A percentile compares a stretch with the other conserved stretches of the same genome.
phyloP scores from a whole-genome alignment of 129 eudicot genomes.

The Saussurea involucrata region DNA sequence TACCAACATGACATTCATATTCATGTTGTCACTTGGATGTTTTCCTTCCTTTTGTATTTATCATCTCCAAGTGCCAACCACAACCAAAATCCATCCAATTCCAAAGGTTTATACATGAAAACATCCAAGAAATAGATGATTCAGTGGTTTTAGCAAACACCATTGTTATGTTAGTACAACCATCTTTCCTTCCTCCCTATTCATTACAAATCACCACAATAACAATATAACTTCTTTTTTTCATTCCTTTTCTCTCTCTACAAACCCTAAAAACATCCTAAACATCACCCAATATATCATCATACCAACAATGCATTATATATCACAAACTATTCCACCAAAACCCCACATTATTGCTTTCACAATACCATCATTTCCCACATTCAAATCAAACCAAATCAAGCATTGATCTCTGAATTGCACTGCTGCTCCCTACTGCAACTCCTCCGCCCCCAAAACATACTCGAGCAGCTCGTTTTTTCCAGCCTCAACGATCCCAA shows the following conservation, averaged over 20 bases:
- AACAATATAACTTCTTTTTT: background rate
- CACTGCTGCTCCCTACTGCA: constrained; percentile 93
- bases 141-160: background rate
- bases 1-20: too few species aligned
- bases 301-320: background rate
- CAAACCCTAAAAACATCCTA: background rate
- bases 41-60: too few species aligned
- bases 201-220: background rate
- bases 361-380: constrained; percentile 30
- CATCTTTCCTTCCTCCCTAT: background rate
- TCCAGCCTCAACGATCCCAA: constrained; percentile 47
- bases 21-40: too few species aligned
- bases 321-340: background rate
- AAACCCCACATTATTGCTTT: constrained; percentile 25
- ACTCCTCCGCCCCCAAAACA: constrained; percentile 95
- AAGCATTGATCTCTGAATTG: constrained; percentile 84
- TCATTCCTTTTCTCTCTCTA: background rate
- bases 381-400: constrained; percentile 8
- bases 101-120: background rate
- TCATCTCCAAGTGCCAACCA: background rate
- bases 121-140: background rate
- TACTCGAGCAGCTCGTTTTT: constrained; percentile 65
- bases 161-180: background rate
- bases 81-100: background rate
- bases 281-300: background rate